phyloP scores from a whole-genome alignment of 768 basidiomycete species.

The Leucogyrophana mollusca region DNA sequence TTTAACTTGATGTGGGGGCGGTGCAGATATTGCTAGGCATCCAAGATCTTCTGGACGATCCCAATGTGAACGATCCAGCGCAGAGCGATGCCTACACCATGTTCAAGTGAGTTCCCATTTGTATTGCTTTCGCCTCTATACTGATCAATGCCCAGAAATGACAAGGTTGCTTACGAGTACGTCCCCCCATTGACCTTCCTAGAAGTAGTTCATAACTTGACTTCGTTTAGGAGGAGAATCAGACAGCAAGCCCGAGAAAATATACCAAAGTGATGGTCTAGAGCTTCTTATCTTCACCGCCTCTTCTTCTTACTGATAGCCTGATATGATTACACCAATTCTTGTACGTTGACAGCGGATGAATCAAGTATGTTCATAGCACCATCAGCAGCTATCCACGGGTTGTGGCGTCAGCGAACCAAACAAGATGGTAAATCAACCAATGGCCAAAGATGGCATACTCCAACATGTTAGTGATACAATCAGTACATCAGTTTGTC shows the following conservation, averaged over 20 bases:
- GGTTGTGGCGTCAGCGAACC: too few species aligned
- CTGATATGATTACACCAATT: neutral
- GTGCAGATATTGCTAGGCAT: constrained; percentile 89
- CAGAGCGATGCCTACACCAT: constrained; percentile 98
- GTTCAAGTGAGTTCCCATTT: constrained; percentile 79
- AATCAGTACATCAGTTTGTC: constrained; percentile 60
- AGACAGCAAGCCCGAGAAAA: constrained; percentile 88
- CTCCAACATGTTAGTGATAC: neutral
- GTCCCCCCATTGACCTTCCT: constrained; percentile 22
- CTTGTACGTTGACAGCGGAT: too few species aligned
- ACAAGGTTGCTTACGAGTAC: constrained; percentile 90
- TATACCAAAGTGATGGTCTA: constrained; percentile 65
- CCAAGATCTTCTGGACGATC: constrained; percentile 92
- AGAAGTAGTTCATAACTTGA: constrained; percentile 4
- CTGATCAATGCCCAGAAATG: constrained; percentile 61
- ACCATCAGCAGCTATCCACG: too few species aligned
- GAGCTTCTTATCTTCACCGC: neutral
- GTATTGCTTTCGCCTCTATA: neutral
- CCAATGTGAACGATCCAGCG: constrained; percentile 96
- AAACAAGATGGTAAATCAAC: too few species aligned
- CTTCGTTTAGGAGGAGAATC: constrained; percentile 65
- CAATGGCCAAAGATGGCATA: too few species aligned
- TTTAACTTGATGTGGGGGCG: neutral
- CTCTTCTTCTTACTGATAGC: neutral
- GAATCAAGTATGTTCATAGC: too few species aligned